Base-by-base conservation (phyloP, 805 yeast genomes). In the Peterozyma xylosa region DNA sequence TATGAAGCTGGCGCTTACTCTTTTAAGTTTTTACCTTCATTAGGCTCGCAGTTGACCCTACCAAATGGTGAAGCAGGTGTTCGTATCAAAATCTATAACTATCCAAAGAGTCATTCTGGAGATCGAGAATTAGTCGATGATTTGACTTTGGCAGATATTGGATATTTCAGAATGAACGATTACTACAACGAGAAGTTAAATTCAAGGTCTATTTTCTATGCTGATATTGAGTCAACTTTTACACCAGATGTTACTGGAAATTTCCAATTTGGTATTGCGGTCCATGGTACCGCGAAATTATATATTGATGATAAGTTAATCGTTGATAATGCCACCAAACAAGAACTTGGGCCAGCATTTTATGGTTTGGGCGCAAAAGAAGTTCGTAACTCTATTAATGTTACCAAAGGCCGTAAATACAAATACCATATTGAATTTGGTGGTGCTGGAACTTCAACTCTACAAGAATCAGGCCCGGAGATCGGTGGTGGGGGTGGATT, bases 331-430 rank as follows among this genome's bases (percentile, higher is more conserved):
- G 70, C 67, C 51, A 72, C 78, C 37, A 56, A 66, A 27, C 85
- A 80, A 61, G 59, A 50, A 2, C 54, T 52, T 29, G 85, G 83
- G 11, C 58, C 62, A 32, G 63, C 71, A 3, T 78, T 76, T 63
- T 76, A 75, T 57, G 74, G 75, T 13, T 52, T 63, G 55, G 86
- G 83, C 40, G 71, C 85, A 13, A 53, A 67, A 33, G 83, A 78
- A 57, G 78, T 63, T 50, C 59, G 52, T 9, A 70, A 71, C 3
- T 50, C 55, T 6, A 52, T 70, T 30, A 35, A 50, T 1, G 59
- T 77, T 45, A 66, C 62, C 41, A 66, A 64, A 46, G 83, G 80
- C 3, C 54, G 60, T 38, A 51, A 54, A 16, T 77, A 78, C 62
- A 60, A 66, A 27, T 45, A 77, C 46, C 64, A 58, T 46, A 67